These are phyloP conservation scores for Phytophthora rubi DNA, from an alignment of 352 stramenopile genomes.

Conservation along the genomic window DNA sequence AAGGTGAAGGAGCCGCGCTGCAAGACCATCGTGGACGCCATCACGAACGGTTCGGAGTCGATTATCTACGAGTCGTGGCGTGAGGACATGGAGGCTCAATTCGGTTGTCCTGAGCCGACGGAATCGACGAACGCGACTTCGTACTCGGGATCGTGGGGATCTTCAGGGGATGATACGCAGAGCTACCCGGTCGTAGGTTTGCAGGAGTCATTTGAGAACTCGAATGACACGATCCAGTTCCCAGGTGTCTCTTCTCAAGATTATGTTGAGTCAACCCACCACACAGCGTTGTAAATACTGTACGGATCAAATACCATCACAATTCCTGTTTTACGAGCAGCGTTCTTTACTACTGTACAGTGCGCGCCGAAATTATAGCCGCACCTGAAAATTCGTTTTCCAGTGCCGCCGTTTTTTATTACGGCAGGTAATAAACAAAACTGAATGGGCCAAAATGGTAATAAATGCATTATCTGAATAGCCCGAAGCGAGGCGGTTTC, in stretches of 20 bases:
- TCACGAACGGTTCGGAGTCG: conserved; percentile 37
- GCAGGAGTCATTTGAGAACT: conserved; percentile 4
- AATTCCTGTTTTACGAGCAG: no score
- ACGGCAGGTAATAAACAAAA: no score
- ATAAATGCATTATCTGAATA: no score
- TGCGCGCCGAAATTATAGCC: no score
- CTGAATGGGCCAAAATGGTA: no score
- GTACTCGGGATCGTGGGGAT: conserved; percentile 7
- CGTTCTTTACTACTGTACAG: no score
- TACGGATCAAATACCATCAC: not conserved
- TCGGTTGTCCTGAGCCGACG: conserved; percentile 47
- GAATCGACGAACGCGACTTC: conserved; percentile 20
- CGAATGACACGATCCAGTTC: conserved; percentile 36
- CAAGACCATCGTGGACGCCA: conserved; percentile 55
- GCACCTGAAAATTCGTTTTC: no score
- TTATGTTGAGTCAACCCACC: not conserved
- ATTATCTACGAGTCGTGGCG: conserved; percentile 49
- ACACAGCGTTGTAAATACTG: not conserved
- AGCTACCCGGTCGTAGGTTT: not conserved
- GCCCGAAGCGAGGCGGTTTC: no score
- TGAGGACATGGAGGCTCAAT: conserved; percentile 41
- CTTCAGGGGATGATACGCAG: not conserved
- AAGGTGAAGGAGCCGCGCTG: conserved; percentile 46
- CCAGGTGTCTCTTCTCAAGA: not conserved
- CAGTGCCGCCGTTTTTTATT: no score